Conservation (phyloP, 805 yeast species). For the Clavispora asparagi region DNA sequence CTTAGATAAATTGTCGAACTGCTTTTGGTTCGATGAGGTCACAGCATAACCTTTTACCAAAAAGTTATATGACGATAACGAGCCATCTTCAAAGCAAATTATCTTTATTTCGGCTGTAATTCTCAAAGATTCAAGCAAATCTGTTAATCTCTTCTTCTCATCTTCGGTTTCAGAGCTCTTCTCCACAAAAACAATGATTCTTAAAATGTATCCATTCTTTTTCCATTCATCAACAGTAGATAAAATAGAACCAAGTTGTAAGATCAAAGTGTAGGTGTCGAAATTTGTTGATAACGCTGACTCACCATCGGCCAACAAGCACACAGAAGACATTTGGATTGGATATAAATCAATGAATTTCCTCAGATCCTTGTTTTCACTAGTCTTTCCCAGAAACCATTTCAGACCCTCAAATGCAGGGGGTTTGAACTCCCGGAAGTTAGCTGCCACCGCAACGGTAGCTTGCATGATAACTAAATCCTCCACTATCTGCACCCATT, state of each 20-base stretch:
- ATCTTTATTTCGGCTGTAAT: slow-evolving; percentile 81
- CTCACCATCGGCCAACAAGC: slow-evolving; percentile 60
- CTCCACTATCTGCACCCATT: slow-evolving; percentile 92
- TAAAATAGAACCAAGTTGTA: slow-evolving; percentile 90
- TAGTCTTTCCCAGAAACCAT: slow-evolving; percentile 9
- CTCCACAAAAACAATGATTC: slow-evolving; percentile 92
- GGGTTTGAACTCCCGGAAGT: slow-evolving; percentile 62
- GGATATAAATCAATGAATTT: slow-evolving; percentile 87
- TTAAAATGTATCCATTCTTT: slow-evolving; percentile 53
- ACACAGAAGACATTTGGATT: slow-evolving; percentile 89
- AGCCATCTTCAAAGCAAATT: slow-evolving; percentile 56
- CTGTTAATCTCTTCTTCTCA: slow-evolving; percentile 58
- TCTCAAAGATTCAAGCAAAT: slow-evolving; percentile 68
- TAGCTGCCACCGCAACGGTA: slow-evolving; percentile 91
- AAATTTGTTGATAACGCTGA: slow-evolving; percentile 81
- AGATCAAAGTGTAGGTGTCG: slow-evolving; percentile 89
- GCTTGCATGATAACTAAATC: slow-evolving; percentile 85
- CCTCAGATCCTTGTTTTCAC: slow-evolving; percentile 18
- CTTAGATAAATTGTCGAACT: slow-evolving; percentile 42
- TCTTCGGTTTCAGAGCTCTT: slow-evolving; percentile 60
- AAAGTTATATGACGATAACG: slow-evolving; percentile 60
- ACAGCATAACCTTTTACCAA: slow-evolving; percentile 63
- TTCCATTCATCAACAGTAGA: slow-evolving; percentile 95
- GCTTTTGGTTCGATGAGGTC: slow-evolving; percentile 20
- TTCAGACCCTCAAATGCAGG: slow-evolving; percentile 39